Evolutionary conservation across 2,329 filamentous ascomycete species (phyloP).

Genomic region (Fusarium sp.): DNA sequence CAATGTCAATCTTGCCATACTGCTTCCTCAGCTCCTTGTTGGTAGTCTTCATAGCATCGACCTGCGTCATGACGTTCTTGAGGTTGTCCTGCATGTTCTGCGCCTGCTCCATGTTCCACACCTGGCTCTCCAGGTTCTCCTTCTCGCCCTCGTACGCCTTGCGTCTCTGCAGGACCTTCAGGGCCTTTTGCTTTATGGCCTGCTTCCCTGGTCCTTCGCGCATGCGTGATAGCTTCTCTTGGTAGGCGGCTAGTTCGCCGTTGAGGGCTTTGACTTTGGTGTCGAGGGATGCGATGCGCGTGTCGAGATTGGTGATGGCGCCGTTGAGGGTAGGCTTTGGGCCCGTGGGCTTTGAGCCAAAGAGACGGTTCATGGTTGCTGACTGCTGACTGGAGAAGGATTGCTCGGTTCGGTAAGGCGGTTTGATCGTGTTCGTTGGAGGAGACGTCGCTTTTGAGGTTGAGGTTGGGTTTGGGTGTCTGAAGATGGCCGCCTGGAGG

Average conservation of each 20-base stretch:
- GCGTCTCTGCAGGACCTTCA: conserved; percentile 92
- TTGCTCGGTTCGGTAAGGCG: background rate
- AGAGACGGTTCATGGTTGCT: conserved; percentile 89
- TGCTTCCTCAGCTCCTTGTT: conserved; percentile 93
- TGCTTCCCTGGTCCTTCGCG: conserved; percentile 94
- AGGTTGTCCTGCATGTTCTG: conserved; percentile 99
- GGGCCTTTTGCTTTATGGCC: conserved; percentile 92
- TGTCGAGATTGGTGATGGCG: conserved; percentile 88
- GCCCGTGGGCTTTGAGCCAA: conserved; percentile 86
- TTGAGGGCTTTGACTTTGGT: conserved; percentile 95
- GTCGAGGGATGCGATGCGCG: conserved; percentile 86
- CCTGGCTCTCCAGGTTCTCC: conserved; percentile 92
- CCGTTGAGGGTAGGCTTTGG: conserved; percentile 90
- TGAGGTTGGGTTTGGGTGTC: conserved; percentile 9
- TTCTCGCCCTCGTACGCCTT: conserved; percentile 96
- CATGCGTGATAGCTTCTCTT: conserved; percentile 90
- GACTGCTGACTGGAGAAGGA: background rate
- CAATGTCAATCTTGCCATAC: conserved; percentile 97
- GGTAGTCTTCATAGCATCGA: conserved; percentile 96
- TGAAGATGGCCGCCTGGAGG: conserved; percentile 37
- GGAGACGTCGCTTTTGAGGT: background rate
- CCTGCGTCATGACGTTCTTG: conserved; percentile 98
- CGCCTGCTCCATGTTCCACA: conserved; percentile 99
- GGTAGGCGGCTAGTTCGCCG: conserved; percentile 88
- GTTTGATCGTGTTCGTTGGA: background rate